phyloP scores from a whole-genome alignment of 1,284 basidiomycete genomes.

The Cryptococcus sp. region DNA sequence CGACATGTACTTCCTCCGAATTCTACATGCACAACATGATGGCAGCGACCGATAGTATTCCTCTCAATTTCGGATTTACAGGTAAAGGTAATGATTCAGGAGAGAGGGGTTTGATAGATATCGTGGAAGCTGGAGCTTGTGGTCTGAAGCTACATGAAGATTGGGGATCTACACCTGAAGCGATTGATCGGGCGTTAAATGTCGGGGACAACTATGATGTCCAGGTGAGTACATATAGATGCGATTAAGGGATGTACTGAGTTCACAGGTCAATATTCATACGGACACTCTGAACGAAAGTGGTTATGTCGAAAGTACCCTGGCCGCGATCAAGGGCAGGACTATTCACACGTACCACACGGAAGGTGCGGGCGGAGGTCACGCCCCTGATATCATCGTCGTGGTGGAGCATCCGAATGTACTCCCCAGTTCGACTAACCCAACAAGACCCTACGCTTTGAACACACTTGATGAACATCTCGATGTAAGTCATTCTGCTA shows the following conservation, averaged over 20 bases:
- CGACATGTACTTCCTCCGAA: conserved; percentile 87
- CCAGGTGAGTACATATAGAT: conserved; percentile 57
- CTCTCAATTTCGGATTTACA: conserved; percentile 90
- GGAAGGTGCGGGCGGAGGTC: conserved; percentile 92
- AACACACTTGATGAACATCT: conserved; percentile 98
- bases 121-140: conserved; percentile 79
- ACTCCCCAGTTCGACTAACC: conserved; percentile 95
- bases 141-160: conserved; percentile 97
- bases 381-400: conserved; percentile 96
- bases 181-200: conserved; percentile 72
- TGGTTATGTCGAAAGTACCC: conserved; percentile 67
- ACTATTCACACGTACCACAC: conserved; percentile 99
- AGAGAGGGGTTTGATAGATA: conserved; percentile 64
- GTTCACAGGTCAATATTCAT: conserved; percentile 79
- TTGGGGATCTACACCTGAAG: conserved; percentile 90
- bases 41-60: conserved; percentile 76
- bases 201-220: conserved; percentile 92
- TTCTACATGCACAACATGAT: conserved; percentile 86
- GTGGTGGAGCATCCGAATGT: conserved; percentile 88
- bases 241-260: not conserved
- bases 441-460: conserved; percentile 82
- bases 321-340: conserved; percentile 80
- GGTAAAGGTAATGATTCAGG: conserved; percentile 93
- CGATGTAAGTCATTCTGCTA: conserved; percentile 62
- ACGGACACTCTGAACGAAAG: conserved; percentile 95